These are phyloP conservation scores for Trametes meyenii DNA, from an alignment of 768 basidiomycete genomes.

Conservation along the genomic window DNA sequence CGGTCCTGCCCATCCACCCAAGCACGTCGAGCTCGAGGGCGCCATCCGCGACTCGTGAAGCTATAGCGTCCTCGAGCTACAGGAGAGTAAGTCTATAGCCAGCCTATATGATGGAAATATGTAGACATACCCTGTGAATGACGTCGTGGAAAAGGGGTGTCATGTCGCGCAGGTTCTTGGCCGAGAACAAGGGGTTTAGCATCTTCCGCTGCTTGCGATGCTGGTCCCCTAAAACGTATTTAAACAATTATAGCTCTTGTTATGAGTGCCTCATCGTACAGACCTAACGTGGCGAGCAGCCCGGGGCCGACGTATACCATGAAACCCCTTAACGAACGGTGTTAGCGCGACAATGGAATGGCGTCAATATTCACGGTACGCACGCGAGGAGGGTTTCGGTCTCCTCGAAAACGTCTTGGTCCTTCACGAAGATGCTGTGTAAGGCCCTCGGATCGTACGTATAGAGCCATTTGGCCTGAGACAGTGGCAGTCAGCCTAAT, in stretches of 20 bases:
- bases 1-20: constrained; percentile 23
- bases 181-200: constrained; percentile 23
- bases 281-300: constrained; percentile 20
- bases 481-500: background rate
- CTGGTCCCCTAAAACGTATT: constrained; percentile 16
- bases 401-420: constrained; percentile 22
- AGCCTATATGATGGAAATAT: background rate
- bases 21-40: constrained; percentile 21
- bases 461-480: constrained; percentile 6
- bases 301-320: constrained; percentile 15
- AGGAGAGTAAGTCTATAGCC: background rate
- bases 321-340: background rate
- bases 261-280: background rate
- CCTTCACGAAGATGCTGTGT: constrained; percentile 23
- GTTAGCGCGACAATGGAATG: background rate
- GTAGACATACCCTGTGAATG: constrained; percentile 2
- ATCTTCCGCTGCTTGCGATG: constrained; percentile 30
- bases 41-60: constrained; percentile 12
- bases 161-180: constrained; percentile 18
- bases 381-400: background rate
- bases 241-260: too few species aligned
- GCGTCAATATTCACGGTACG: background rate
- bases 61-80: background rate
- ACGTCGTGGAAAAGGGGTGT: constrained; percentile 23
- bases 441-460: constrained; percentile 19